Percentiles rank a stretch among this genome's conserved stretches.
Evolutionary conservation across 495 filamentous ascomycete species (phyloP).

Genomic region (Filosporella fistucella): DNA sequence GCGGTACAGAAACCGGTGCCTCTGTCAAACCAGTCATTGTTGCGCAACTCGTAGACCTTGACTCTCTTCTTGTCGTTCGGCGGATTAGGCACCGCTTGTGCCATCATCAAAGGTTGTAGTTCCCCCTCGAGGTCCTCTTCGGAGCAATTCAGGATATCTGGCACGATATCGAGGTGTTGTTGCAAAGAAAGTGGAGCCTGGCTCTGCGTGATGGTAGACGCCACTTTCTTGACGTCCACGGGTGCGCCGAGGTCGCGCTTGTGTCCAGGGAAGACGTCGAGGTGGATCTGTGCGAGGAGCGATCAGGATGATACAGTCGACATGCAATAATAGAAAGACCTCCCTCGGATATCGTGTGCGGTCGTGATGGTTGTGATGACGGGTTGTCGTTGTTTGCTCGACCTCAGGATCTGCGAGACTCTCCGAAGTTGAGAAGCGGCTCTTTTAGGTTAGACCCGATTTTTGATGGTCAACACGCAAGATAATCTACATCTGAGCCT

Average conservation of each 20-base stretch:
- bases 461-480: too few relatives aligned
- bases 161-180: slow-evolving; percentile 22
- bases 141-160: slow-evolving; percentile 19
- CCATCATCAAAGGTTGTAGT: slow-evolving; percentile 62
- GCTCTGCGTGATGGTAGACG: slow-evolving; percentile 18
- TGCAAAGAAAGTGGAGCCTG: slow-evolving; percentile 19
- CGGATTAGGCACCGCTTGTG: slow-evolving; percentile 75
- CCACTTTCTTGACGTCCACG: slow-evolving; percentile 17
- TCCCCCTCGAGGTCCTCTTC: slow-evolving; percentile 20
- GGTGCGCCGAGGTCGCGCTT: slow-evolving; percentile 19
- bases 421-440: too few relatives aligned
- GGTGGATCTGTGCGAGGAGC: slow-evolving; percentile 11
- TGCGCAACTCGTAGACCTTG: slow-evolving; percentile 96
- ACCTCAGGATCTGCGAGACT: too few relatives aligned
- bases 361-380: not conserved
- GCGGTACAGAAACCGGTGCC: slow-evolving; percentile 95
- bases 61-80: slow-evolving; percentile 90
- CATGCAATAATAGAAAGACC: slow-evolving; percentile 13
- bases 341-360: not conserved
- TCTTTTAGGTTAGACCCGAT: too few relatives aligned
- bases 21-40: slow-evolving; percentile 98
- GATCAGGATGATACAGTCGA: not conserved
- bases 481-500: too few relatives aligned
- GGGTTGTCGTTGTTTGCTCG: too few relatives aligned
- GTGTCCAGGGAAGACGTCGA: not conserved